Base-by-base conservation (phyloP, 331 rosid genomes). In the Malus hybrid region DNA sequence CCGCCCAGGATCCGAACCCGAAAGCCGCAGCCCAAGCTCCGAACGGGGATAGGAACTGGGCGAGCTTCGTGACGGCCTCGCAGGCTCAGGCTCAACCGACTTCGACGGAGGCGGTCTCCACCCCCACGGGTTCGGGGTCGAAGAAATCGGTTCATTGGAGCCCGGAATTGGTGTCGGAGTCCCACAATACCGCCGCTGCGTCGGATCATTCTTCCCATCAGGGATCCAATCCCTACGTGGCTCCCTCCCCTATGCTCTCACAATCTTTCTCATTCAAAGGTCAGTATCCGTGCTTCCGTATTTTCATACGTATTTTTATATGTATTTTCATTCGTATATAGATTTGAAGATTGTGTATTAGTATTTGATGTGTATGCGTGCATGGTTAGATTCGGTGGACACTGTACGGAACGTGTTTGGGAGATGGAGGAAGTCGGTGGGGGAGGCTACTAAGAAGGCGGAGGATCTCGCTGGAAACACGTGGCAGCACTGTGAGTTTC, bases 401-500 rank as follows among this genome's bases (percentile, higher is more conserved):
- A 85, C 80, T 24, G 95, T 92, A 66, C 80, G 87, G 76, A 81
- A 73, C 78, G 96, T 83, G 77, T 88, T 94, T 0, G 99, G 96
- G 67, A 90, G 81, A 78, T 90, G 95, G 99, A 70, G 93, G 19
- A 85, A 50, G 88, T 81, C 66, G 76, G 97, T 90, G 42, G 97
- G 88, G 60, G 96, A 90, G 73, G 86, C 92, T 13, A 80, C 91
- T n/a, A 86, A 77, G 82, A 90, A 84, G 80, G 97, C 99, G 46
- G 99, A 94, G 82, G 87, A 59, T 84, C 86, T 94, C 65, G 99
- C 97, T 29, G 94, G 91, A 72, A 92, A 92, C 82, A 92, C 99
- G 28, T 94, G 99, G 99, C 93, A 91, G 81, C 97, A 94, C 81
- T 79, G 97, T 94, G 80, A 72, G 97, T 77, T 76, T 61, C 11